Evolutionary conservation across 2,329 filamentous ascomycete genomes (phyloP).

Genomic region (Trichophyton mentagrophytes): DNA sequence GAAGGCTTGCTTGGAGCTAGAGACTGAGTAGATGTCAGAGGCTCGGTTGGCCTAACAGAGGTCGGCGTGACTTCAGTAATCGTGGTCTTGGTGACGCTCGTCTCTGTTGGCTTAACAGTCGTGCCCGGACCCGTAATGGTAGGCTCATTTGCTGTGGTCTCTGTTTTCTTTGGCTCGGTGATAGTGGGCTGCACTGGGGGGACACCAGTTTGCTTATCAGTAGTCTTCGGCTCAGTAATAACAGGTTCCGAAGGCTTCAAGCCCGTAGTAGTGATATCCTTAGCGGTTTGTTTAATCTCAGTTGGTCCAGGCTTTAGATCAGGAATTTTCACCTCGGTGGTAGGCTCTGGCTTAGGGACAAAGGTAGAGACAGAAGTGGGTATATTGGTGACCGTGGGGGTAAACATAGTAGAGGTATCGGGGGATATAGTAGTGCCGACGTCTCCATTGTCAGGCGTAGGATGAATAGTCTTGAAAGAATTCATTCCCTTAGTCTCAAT

Average conservation of each 20-base stretch:
- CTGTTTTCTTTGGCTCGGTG: background rate
- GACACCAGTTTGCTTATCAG: too few relatives aligned
- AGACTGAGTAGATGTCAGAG: background rate
- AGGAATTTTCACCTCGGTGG: background rate
- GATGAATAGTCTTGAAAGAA: background rate
- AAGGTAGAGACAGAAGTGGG: background rate
- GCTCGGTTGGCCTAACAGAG: background rate
- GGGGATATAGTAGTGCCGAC: background rate
- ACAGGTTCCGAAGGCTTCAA: too few relatives aligned
- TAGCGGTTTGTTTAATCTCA: background rate
- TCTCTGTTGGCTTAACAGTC: background rate
- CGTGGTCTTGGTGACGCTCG: background rate
- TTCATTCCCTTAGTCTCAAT: slow-evolving; percentile 15
- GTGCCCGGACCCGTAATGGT: background rate
- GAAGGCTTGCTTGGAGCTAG: background rate
- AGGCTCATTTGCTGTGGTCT: background rate
- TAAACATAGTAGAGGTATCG: background rate
- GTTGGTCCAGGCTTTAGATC: background rate
- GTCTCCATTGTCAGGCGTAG: background rate
- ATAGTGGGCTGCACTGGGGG: too few relatives aligned
- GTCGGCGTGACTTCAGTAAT: background rate
- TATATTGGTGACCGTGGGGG: background rate
- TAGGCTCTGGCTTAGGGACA: background rate
- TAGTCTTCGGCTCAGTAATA: too few relatives aligned
- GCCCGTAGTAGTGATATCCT: too few relatives aligned